Base-by-base conservation (phyloP, 2,329 filamentous ascomycete genomes). In the Beauveria sp. region DNA sequence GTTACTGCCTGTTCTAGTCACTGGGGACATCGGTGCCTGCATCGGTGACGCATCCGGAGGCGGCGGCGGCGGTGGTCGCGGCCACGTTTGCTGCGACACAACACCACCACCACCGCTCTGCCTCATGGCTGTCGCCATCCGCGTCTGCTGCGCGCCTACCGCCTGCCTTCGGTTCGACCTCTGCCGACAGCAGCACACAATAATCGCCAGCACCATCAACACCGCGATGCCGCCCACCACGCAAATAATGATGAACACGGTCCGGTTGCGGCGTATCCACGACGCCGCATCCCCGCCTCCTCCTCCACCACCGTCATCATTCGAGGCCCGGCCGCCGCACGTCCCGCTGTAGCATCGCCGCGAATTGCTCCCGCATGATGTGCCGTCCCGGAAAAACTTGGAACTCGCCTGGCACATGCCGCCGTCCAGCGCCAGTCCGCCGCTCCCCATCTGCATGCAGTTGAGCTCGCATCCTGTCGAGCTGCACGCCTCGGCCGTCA, bases 381-480 rank as follows among this genome's bases (percentile, higher is more conserved):
- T 96, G 24, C 91, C 91, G 70, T 96, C 91, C 24, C 96, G 77
- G 75, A 93, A 96, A 73, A 93, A 92, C 69, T 95, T 90, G 70
- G 60, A 34, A 22, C 58, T 64, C 3, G 57, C 51, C 43, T 63
- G 63, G 47, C 64, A 65, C 12, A 46, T 40, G 7, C 46, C 43
- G 34, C 46, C 38, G 26, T 56, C 58, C n/a, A 20, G 18, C 43
- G 40, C 42, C 40, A 12, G 34, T 6, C 47, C 38, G 18, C 26
- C n/a, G 18, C 40, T 40, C 16, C 34, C 30, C 22, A 16, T 46
- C 38, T 52, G 58, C 26, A 58, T 47, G 64, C 64, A 66, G 53
- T 60, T 61, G 51, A 66, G 55, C 59, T 63, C 50, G 47, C 64
- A 64, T 6, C 61, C 57, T 3, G 55, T 53, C 24, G 18, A 18